phyloP scores from a whole-genome alignment of 2,329 filamentous ascomycete species.

The Rutstroemia sp. region DNA sequence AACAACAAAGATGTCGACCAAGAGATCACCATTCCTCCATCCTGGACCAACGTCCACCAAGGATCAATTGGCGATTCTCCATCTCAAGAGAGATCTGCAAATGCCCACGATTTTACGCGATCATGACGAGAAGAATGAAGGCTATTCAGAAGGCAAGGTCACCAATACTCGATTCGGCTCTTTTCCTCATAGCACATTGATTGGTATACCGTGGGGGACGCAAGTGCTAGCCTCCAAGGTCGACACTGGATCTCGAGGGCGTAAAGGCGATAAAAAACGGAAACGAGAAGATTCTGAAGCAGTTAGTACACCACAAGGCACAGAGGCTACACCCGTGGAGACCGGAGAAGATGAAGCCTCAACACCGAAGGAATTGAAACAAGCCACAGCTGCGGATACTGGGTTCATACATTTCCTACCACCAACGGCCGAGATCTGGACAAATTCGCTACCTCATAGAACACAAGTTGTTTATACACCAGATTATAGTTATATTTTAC shows the following conservation, averaged over 20 bases:
- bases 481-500: constrained; percentile 78
- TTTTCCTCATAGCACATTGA: constrained; percentile 71
- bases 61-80: constrained; percentile 70
- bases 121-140: constrained; percentile 55
- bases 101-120: constrained; percentile 65
- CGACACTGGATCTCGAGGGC: constrained; percentile 82
- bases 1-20: constrained; percentile 20
- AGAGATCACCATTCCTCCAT: constrained; percentile 71
- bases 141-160: constrained; percentile 69
- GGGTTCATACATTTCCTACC: constrained; percentile 75
- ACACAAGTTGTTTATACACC: constrained; percentile 85
- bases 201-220: constrained; percentile 80
- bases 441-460: constrained; percentile 68
- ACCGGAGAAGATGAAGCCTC: constrained; percentile 23
- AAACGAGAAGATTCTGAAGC: constrained; percentile 35
- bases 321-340: constrained; percentile 10
- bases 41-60: constrained; percentile 55
- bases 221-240: constrained; percentile 86
- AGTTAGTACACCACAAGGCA: constrained; percentile 10
- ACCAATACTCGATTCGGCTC: constrained; percentile 93
- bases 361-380: constrained; percentile 36
- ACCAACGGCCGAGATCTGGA: constrained; percentile 79
- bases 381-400: constrained; percentile 47
- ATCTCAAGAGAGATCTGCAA: constrained; percentile 81
- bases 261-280: constrained; percentile 46